Evolutionary conservation across 179 eudicot species (phyloP), one percentile per base, ranked within the genome.

Genomic region (Carnegiea gigantea): DNA sequence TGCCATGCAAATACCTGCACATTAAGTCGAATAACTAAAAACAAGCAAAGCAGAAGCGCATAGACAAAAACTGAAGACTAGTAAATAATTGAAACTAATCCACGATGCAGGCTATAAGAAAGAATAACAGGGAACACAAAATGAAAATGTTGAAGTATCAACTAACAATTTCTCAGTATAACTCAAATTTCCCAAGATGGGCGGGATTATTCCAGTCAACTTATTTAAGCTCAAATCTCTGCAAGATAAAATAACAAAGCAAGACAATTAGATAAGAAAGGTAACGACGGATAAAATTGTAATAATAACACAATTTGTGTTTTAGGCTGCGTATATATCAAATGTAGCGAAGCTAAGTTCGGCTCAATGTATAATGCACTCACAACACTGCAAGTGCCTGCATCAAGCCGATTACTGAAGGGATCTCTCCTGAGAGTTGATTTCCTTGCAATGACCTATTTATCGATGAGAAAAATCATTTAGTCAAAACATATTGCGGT

Each of bases 341-440:
- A 74, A 24, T 15, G 1, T 33, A 30, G 44, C 46, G 18, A 33
- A 33, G 74, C 44, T 46, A 12, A 10, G 4, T 73, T 49, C 12
- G 9, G 18, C 44, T 73, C 5, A 26, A 38, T 46, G 17, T 24
- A 73, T 0, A 79, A 75, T 21, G 57, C 28, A 90, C 99, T 91
- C 88, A 97, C 99, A 97, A 73, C 77, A 97, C 99, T 21, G 99
- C 98, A 83, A 97, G 95, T 73, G 99, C 99, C 88, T 97, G 99
- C 99, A 97, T 97, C 89, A 97, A 82, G 82, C 99, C 99, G 82
- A 97, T 95, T 67, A 97, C 99, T 0, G 94, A 87, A 30, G 98
- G 98, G 76, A 97, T 92, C 78, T 84, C 89, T 60, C 99, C 98
- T 9, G 92, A 88, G 43, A 95, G 90, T 76, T 87, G 87, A 83